Percentiles rank a stretch among this genome's conserved stretches.
Evolutionary conservation across 306 rosid species (phyloP).

Genomic region (Datisca glomerata): DNA sequence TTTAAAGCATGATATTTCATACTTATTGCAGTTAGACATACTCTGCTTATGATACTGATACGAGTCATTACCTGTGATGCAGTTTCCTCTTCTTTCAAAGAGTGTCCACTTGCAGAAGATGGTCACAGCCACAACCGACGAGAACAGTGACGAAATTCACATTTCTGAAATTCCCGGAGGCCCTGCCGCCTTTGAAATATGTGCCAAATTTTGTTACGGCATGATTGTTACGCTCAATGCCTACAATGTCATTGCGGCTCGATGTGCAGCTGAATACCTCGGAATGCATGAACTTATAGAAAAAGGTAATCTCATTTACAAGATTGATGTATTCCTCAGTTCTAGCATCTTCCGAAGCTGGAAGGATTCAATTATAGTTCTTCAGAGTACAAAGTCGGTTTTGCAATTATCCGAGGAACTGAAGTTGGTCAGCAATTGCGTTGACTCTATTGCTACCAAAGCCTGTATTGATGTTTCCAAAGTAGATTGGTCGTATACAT

Average conservation of each 20-base stretch:
- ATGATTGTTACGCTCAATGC: conserved; percentile 94
- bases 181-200: conserved; percentile 72
- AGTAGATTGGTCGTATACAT: conserved; percentile 92
- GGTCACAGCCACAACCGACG: conserved; percentile 48
- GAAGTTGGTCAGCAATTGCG: conserved; percentile 61
- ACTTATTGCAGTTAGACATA: too few species aligned
- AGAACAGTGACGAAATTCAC: conserved; percentile 43
- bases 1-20: too few species aligned
- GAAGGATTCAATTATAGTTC: conserved; percentile 96
- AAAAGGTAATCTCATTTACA: conserved; percentile 91
- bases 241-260: conserved; percentile 58
- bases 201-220: conserved; percentile 94
- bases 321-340: conserved; percentile 84
- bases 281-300: conserved; percentile 80
- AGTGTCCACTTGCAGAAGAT: conserved; percentile 68
- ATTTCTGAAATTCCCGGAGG: conserved; percentile 89
- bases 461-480: conserved; percentile 65
- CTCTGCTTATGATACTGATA: conserved; percentile 11
- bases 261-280: conserved; percentile 90
- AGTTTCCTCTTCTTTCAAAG: conserved; percentile 97
- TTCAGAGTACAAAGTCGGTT: conserved; percentile 64
- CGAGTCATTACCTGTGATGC: conserved; percentile 16
- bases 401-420: conserved; percentile 54
- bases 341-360: conserved; percentile 88
- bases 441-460: conserved; percentile 66